Evolutionary conservation across 106 monocot genomes (phyloP).

Genomic region (Vanilla planifolia): DNA sequence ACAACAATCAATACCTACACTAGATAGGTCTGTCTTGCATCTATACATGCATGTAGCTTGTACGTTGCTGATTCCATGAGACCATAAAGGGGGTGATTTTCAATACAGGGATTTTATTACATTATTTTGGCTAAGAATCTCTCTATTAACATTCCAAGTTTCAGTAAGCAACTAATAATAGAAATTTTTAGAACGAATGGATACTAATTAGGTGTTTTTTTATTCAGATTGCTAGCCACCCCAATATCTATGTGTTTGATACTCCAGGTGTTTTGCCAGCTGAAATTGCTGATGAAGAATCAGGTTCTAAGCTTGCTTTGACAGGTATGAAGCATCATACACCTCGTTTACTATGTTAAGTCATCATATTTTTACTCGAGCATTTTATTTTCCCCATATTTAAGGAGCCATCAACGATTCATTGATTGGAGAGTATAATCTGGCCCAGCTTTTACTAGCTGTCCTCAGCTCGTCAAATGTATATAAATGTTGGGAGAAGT

Average conservation of each 20-base stretch:
- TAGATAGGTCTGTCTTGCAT: no score
- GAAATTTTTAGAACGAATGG: no score
- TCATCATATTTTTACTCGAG: conserved; percentile 1
- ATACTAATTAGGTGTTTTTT: no score
- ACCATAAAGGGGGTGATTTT: no score
- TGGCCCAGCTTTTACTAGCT: conserved; percentile 54
- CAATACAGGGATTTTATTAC: no score
- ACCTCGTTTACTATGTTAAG: background rate
- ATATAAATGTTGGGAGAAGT: conserved; percentile 56
- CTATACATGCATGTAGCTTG: no score
- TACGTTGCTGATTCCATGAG: no score
- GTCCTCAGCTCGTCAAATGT: conserved; percentile 40
- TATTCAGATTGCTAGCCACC: conserved; percentile 82
- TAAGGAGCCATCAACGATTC: conserved; percentile 58
- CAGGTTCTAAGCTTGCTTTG: conserved; percentile 66
- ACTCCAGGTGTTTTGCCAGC: conserved; percentile 64
- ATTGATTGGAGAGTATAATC: conserved; percentile 31
- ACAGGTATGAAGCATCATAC: conserved; percentile 34
- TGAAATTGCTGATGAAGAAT: conserved; percentile 33
- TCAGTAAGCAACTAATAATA: no score
- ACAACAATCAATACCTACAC: no score
- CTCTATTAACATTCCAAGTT: no score
- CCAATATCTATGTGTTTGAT: conserved; percentile 83
- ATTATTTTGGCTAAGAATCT: no score
- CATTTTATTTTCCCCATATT: conserved; percentile 5